phyloP scores from a whole-genome alignment of 192 early-diverging fungal species.

The Backusella australiensis region DNA sequence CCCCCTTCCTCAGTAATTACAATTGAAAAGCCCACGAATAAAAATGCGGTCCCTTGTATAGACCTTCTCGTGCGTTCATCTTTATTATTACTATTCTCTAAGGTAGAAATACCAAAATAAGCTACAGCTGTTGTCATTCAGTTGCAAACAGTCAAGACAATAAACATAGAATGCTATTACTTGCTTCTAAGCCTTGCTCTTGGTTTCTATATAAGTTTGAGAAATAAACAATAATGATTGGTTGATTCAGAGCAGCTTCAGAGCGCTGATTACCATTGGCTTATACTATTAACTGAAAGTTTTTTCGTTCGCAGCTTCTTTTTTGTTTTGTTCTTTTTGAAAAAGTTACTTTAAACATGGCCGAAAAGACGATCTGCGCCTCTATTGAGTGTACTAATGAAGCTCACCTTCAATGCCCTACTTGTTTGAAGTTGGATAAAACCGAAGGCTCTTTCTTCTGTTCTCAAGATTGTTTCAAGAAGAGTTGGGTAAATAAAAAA shows the following conservation, averaged over 20 bases:
- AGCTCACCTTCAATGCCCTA: slow-evolving; percentile 74
- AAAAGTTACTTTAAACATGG: background rate
- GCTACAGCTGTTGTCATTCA: too few relatives aligned
- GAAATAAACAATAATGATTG: background rate
- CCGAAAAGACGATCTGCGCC: slow-evolving; percentile 34
- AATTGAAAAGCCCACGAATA: background rate
- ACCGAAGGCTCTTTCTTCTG: slow-evolving; percentile 64
- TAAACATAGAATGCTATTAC: too few relatives aligned
- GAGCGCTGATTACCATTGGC: background rate
- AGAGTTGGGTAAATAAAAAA: slow-evolving; percentile 52
- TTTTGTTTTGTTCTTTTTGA: background rate
- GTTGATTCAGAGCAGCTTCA: background rate
- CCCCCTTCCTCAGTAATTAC: background rate
- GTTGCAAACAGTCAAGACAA: too few relatives aligned
- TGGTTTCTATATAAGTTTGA: background rate
- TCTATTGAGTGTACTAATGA: slow-evolving; percentile 59
- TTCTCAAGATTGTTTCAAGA: slow-evolving; percentile 71
- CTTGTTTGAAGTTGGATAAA: slow-evolving; percentile 64
- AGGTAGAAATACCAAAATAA: too few relatives aligned
- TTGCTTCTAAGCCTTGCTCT: background rate
- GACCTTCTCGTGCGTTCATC: background rate
- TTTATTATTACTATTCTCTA: background rate
- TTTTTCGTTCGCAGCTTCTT: background rate
- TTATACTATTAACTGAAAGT: background rate
- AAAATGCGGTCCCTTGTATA: background rate